Evolutionary conservation across 2,329 filamentous ascomycete species (phyloP).

Genomic region (Cladorrhinum sp.): DNA sequence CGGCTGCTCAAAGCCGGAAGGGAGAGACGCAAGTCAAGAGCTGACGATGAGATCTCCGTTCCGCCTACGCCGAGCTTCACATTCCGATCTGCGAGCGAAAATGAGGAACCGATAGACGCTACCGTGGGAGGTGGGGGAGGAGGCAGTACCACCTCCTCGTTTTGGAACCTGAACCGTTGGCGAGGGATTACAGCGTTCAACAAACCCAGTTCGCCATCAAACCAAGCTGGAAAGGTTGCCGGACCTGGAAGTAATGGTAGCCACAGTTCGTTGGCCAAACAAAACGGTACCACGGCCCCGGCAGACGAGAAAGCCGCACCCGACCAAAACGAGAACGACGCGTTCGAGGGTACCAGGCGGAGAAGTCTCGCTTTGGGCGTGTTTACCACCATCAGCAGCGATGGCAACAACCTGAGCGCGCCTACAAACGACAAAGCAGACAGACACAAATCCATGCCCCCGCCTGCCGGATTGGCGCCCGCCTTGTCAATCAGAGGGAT

Average conservation of each 20-base stretch:
- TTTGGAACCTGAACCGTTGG: slow-evolving; percentile 59
- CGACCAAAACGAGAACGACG: background rate
- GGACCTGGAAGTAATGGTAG: slow-evolving; percentile 19
- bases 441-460: slow-evolving; percentile 7
- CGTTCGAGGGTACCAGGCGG: background rate
- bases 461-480: background rate
- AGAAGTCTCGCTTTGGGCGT: background rate
- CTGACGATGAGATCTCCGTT: slow-evolving; percentile 29
- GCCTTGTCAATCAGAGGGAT: background rate
- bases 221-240: slow-evolving; percentile 23
- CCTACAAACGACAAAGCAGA: background rate
- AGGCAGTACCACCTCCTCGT: slow-evolving; percentile 40
- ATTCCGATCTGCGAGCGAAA: slow-evolving; percentile 42
- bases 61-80: slow-evolving; percentile 57
- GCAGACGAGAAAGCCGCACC: slow-evolving; percentile 2
- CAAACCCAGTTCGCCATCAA: slow-evolving; percentile 3
- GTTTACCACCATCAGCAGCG: background rate
- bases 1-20: slow-evolving; percentile 24
- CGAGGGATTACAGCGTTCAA: slow-evolving; percentile 39
- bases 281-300: background rate
- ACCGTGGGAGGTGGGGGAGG: background rate
- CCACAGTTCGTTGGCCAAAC: slow-evolving; percentile 24
- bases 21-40: slow-evolving; percentile 8
- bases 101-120: slow-evolving; percentile 31
- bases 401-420: slow-evolving; percentile 1